These are phyloP conservation scores for Boletellus sp. DNA, from an alignment of 768 basidiomycete species.

Conservation along the genomic window DNA sequence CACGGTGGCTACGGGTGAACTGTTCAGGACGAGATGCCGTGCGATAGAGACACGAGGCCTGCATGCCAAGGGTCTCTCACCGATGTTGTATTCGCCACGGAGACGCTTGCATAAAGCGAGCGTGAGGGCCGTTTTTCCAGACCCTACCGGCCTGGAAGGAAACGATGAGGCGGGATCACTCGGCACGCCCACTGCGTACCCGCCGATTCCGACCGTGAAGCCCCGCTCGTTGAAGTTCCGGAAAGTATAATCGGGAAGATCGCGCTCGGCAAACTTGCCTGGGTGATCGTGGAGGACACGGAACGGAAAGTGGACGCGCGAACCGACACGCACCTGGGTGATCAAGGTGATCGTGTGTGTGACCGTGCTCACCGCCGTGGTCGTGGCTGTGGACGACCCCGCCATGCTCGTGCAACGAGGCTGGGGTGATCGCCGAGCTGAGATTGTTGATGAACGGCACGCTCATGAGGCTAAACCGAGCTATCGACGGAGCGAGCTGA, in stretches of 20 bases:
- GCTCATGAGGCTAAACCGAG: conserved; percentile 39
- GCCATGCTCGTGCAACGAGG: conserved; percentile 45
- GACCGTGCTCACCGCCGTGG: conserved; percentile 79
- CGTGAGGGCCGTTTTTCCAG: conserved; percentile 93
- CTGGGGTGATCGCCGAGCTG: conserved; percentile 31
- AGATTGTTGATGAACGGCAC: conserved; percentile 77
- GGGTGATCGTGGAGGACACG: neutral
- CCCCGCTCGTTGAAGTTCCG: conserved; percentile 90
- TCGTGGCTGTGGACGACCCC: conserved; percentile 44
- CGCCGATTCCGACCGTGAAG: conserved; percentile 97
- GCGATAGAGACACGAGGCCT: neutral
- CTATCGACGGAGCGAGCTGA: no score
- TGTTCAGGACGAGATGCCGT: conserved; percentile 5
- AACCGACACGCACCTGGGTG: conserved; percentile 60
- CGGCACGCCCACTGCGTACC: conserved; percentile 47
- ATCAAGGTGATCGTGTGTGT: conserved; percentile 91
- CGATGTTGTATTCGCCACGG: conserved; percentile 85
- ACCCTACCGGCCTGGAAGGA: conserved; percentile 81
- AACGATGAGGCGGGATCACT: neutral
- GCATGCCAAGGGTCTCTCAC: conserved; percentile 42
- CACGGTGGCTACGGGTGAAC: conserved; percentile 64
- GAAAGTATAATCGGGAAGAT: conserved; percentile 80
- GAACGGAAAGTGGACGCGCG: neutral
- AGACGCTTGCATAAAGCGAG: conserved; percentile 83
- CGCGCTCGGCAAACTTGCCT: conserved; percentile 92